Evolutionary conservation across 352 stramenopile genomes (phyloP), one percentile per base, ranked within the genome.

Genomic region (Phytophthora litchii): DNA sequence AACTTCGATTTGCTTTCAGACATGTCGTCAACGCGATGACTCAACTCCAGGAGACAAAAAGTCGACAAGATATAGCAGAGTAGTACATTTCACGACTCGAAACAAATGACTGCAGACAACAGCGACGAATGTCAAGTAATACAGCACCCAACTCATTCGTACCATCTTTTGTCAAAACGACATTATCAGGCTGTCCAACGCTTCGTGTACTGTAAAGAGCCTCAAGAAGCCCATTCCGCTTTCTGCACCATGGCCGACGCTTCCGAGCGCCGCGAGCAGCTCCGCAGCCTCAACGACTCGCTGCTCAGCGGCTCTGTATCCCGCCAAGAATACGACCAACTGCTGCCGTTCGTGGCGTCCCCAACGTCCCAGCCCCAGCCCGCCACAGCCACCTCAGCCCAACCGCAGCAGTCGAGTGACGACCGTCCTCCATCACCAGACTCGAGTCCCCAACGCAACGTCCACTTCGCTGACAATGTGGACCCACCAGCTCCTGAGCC

Each of bases 251-350:
- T 69, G 52, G 14, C 38, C 13, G 60, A 70, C 32, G 14, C 54
- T 8, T 25, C 45, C 23, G 52, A 72, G 43, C 60, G 57, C 41
- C 60, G 57, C 41, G 52, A 69, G 44, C 70, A 79, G 59, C 63
- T 70, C 20, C 62, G 66, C 44, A 61, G 48, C n/a, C 67, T 79
- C 20, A 76, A 72, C 42, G 54, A 72, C 49, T 72, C 70, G 21
- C 42, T 79, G 10, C 17, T 74, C 20, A 58, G 58, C 25, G 70
- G 70, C 21, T 74, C 57, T 14, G 16, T 79, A 17, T 62, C 63
- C 29, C 67, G 65, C 17, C 67, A 53, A 17, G 70, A 79, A 58
- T 79, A 74, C 48, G 67, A 79, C 43, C 67, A 79, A 34, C 60
- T 79, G 34, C 57, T 69, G 47, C 67, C 67, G 16, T 79, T 79